Evolutionary conservation across 176 grass and related monocot species (phyloP).

Genomic region (Avena eriantha): DNA sequence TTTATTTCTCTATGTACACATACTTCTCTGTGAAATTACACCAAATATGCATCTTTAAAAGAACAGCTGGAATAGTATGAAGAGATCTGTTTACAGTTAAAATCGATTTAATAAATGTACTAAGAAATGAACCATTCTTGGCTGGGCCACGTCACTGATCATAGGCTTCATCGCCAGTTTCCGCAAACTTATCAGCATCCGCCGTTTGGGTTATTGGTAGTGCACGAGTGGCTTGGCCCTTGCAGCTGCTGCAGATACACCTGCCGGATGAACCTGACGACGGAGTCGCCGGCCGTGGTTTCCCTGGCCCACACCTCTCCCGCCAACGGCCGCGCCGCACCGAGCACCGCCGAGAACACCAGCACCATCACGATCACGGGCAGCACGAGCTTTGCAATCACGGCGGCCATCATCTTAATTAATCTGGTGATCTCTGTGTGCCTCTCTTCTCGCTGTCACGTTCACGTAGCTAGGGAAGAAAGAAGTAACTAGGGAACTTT

Average conservation of each 20-base stretch:
- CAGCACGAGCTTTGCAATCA: conserved; percentile 31
- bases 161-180: conserved; percentile 1
- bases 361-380: conserved; percentile 33
- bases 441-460: not conserved
- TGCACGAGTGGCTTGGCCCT: conserved; percentile 38
- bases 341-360: conserved; percentile 33
- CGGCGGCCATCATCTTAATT: conserved; percentile 26
- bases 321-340: conserved; percentile 32
- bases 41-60: not conserved
- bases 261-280: conserved; percentile 41
- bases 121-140: conserved; percentile 3
- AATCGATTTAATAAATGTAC: not conserved
- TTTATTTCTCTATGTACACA: not conserved
- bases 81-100: not conserved
- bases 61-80: not conserved
- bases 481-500: not conserved
- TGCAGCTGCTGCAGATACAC: conserved; percentile 33
- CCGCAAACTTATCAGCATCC: conserved; percentile 39
- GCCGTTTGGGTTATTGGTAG: conserved; percentile 41
- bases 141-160: not conserved
- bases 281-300: conserved; percentile 25
- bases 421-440: not conserved
- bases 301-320: conserved; percentile 12
- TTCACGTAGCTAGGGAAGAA: not conserved
- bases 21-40: not conserved